These are phyloP conservation scores for Phalaenopsis hybrid DNA, from an alignment of 116 monocot species.

Conservation along the genomic window DNA sequence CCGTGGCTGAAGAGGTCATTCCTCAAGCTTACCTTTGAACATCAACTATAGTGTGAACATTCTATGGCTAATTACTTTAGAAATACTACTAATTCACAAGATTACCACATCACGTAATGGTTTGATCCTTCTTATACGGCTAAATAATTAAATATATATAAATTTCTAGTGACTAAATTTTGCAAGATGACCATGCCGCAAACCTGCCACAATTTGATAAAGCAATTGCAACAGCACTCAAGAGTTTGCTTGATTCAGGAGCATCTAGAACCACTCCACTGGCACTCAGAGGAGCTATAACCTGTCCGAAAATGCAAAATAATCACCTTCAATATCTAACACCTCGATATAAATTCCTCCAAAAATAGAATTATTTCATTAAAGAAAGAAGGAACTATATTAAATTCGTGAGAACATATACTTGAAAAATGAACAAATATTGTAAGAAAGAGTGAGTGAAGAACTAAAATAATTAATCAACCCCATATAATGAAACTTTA, in stretches of 20 bases:
- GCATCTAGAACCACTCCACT: conserved; percentile 94
- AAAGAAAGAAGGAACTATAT: neutral
- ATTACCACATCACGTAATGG: neutral
- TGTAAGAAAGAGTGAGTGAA: neutral
- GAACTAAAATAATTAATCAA: neutral
- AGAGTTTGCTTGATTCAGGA: conserved; percentile 87
- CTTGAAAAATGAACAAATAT: neutral
- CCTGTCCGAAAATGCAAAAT: conserved; percentile 31
- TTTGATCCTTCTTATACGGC: neutral
- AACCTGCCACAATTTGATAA: conserved; percentile 95
- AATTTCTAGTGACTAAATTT: neutral
- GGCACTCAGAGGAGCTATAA: conserved; percentile 81
- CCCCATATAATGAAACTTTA: neutral
- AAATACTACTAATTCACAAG: neutral
- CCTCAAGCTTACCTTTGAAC: neutral
- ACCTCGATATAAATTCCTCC: neutral
- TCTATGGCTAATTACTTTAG: neutral
- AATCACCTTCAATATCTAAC: conserved; percentile 3
- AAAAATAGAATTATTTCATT: neutral
- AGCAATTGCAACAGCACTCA: conserved; percentile 90
- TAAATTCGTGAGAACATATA: neutral
- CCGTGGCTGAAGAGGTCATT: neutral
- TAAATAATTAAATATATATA: neutral
- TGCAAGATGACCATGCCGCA: conserved; percentile 1
- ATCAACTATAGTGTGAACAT: neutral